Percentiles rank a stretch among this genome's conserved stretches.
These are phyloP conservation scores for Microstegium vimineum DNA, from an alignment of 176 grass and related monocot genomes.

Conservation along the genomic window DNA sequence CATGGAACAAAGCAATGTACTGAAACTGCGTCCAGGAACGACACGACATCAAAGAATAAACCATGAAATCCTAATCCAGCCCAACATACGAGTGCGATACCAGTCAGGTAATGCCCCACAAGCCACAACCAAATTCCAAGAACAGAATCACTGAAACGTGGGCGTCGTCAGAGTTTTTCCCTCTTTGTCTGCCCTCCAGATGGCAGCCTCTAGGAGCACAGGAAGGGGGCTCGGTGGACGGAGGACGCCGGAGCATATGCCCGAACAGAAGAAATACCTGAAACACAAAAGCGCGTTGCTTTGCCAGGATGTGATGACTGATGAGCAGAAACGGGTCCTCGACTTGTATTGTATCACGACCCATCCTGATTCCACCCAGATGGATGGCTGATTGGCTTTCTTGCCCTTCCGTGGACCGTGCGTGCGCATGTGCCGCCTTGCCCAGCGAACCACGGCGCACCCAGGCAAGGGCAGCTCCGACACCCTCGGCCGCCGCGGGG, in stretches of 20 bases:
- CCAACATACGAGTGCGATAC: constrained; percentile 19
- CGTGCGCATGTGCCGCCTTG: neutral
- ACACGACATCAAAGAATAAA: constrained; percentile 12
- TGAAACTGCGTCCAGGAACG: neutral
- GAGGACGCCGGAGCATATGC: constrained; percentile 9
- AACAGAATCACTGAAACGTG: neutral
- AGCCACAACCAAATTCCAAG: constrained; percentile 1
- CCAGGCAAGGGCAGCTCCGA: neutral
- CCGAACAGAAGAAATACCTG: neutral
- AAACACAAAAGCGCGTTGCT: constrained; percentile 22
- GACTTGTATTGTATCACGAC: neutral
- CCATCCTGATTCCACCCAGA: neutral
- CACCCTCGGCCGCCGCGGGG: neutral
- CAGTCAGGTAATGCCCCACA: constrained; percentile 21
- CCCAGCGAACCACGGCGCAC: neutral
- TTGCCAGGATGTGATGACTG: constrained; percentile 12
- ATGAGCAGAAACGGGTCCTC: neutral
- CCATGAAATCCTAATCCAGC: neutral
- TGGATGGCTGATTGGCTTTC: neutral
- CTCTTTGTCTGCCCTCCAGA: neutral
- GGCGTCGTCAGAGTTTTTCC: neutral
- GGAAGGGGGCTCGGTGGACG: neutral
- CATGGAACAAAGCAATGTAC: constrained; percentile 21
- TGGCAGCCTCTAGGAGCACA: neutral
- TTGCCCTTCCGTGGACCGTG: neutral